A percentile compares a stretch with the other conserved stretches of the same genome.
These are phyloP conservation scores for Daedaleopsis sinensis DNA, from an alignment of 768 basidiomycete species.

Conservation along the genomic window DNA sequence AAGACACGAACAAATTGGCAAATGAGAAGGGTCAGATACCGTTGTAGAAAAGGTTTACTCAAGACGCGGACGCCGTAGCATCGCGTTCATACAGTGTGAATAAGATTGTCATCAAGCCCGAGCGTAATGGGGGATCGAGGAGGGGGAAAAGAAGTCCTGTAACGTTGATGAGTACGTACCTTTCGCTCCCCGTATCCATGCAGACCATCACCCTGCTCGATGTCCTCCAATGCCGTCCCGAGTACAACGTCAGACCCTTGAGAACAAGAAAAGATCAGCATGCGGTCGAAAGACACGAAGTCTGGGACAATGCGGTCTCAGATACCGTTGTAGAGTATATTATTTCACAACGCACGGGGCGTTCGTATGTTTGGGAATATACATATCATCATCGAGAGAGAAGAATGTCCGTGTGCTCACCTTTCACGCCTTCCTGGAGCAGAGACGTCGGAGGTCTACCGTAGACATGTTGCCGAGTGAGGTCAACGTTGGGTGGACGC, in stretches of 20 bases:
- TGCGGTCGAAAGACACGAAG: neutral
- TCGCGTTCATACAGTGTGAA: slow-evolving; percentile 78
- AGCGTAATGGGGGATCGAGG: slow-evolving; percentile 51
- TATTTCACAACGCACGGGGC: slow-evolving; percentile 24
- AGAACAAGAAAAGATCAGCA: slow-evolving; percentile 14
- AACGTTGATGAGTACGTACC: neutral
- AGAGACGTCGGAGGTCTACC: too few species aligned
- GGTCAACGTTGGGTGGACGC: too few species aligned
- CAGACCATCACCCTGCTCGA: neutral
- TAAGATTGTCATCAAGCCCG: slow-evolving; percentile 35
- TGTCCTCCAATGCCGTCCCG: too few species aligned
- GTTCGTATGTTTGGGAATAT: slow-evolving; percentile 31
- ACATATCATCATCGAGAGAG: slow-evolving; percentile 18
- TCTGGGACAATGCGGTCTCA: slow-evolving; percentile 14
- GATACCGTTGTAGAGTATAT: slow-evolving; percentile 30
- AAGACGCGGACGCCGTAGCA: slow-evolving; percentile 46
- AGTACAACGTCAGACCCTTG: neutral
- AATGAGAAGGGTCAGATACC: slow-evolving; percentile 66
- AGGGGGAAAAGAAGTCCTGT: slow-evolving; percentile 6
- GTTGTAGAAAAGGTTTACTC: slow-evolving; percentile 71
- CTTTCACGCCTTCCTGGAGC: neutral
- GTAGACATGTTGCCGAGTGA: too few species aligned
- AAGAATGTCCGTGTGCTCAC: slow-evolving; percentile 4
- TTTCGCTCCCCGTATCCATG: slow-evolving; percentile 22
- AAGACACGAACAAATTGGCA: neutral